Evolutionary conservation across 179 eudicot species (phyloP).

Genomic region (Silene noctiflora): DNA sequence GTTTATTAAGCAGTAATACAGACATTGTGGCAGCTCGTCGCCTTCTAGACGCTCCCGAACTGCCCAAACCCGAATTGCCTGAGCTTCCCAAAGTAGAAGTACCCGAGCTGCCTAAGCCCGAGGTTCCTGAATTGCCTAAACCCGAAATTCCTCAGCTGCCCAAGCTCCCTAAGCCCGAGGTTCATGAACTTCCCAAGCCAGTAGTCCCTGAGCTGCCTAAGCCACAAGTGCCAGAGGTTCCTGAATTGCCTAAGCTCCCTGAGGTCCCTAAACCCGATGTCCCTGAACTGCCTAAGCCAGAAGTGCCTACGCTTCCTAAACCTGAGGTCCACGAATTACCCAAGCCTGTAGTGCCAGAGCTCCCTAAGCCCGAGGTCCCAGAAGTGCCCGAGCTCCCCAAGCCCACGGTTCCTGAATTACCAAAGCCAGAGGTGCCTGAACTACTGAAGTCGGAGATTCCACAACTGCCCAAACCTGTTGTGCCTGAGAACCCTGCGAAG

Average conservation of each 20-base stretch:
- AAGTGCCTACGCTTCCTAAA: background rate
- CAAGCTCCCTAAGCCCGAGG: too few species aligned
- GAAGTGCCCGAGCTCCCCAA: background rate
- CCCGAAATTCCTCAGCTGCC: conserved; percentile 3
- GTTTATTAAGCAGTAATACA: conserved; percentile 1
- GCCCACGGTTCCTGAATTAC: background rate
- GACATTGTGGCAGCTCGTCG: conserved; percentile 12
- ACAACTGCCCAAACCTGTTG: conserved; percentile 4
- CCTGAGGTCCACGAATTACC: conserved; percentile 6
- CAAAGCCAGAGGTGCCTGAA: background rate
- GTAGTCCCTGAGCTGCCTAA: conserved; percentile 12
- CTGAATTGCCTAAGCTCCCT: background rate
- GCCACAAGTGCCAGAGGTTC: background rate
- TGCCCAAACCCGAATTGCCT: too few species aligned
- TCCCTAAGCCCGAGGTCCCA: background rate
- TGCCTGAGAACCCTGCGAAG: conserved; percentile 11
- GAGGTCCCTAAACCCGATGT: background rate
- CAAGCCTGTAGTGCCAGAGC: background rate
- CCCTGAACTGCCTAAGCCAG: background rate
- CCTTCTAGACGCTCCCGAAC: conserved; percentile 11
- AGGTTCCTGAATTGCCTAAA: background rate
- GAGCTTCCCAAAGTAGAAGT: too few species aligned
- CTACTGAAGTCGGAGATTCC: conserved; percentile 7
- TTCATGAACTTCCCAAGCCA: background rate
- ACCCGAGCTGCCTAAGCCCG: too few species aligned